Conservation (phyloP, 805 yeast species). For the Candida sakaeoensis region DNA sequence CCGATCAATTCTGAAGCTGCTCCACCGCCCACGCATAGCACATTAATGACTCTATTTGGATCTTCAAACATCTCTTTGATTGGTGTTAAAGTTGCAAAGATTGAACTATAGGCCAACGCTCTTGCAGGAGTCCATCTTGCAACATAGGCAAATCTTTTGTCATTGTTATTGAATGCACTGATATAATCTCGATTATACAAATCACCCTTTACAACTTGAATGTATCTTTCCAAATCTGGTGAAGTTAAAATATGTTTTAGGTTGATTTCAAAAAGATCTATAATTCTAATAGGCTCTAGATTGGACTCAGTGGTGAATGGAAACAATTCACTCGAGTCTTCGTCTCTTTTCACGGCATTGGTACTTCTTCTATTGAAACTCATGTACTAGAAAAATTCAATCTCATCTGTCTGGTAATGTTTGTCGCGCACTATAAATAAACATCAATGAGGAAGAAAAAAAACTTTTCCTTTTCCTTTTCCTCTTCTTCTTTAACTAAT, state of each 20-base stretch:
- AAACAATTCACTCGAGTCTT: conserved; percentile 10
- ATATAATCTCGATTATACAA: conserved; percentile 68
- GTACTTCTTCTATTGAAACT: neutral
- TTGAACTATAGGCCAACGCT: conserved; percentile 67
- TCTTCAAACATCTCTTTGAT: conserved; percentile 35
- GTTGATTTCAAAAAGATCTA: conserved; percentile 32
- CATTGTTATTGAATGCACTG: conserved; percentile 61
- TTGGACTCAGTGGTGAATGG: conserved; percentile 33
- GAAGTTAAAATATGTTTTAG: conserved; percentile 33
- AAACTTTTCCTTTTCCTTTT: conserved; percentile 5
- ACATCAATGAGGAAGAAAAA: conserved; percentile 5
- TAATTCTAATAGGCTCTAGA: conserved; percentile 31
- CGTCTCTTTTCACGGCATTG: neutral
- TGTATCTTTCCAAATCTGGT: conserved; percentile 34
- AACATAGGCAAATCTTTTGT: conserved; percentile 71
- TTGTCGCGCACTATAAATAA: conserved; percentile 9
- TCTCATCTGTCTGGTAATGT: conserved; percentile 8
- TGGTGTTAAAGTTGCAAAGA: conserved; percentile 52
- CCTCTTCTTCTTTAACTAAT: conserved; percentile 17
- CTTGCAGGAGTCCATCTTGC: conserved; percentile 86
- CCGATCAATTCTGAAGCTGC: conserved; percentile 81
- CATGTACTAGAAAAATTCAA: neutral
- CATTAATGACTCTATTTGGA: conserved; percentile 28
- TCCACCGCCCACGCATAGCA: conserved; percentile 81
- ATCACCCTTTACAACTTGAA: conserved; percentile 69